Conservation (phyloP, 2,329 filamentous ascomycete genomes). For the Calonectria ilicicola region DNA sequence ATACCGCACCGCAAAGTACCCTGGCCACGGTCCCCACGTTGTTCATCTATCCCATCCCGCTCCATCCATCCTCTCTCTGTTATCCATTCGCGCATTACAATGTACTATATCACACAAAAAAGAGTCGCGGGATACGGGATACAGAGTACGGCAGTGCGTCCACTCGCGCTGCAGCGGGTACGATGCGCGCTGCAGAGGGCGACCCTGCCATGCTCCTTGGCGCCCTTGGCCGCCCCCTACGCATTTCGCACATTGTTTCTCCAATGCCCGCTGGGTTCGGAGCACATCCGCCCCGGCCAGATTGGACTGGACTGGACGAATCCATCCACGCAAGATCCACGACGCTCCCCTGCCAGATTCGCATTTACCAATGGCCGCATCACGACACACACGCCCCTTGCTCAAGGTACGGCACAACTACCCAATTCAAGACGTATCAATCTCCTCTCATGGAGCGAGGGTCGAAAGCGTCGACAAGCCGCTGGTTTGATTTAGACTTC, state of each 20-base stretch:
- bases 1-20: neutral
- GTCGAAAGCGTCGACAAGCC: neutral
- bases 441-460: neutral
- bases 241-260: neutral
- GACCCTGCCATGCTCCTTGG: neutral
- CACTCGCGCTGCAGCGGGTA: neutral
- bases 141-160: neutral
- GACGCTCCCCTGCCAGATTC: constrained; percentile 9
- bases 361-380: neutral
- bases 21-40: neutral
- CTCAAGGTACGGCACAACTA: neutral
- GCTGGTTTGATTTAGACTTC: constrained; percentile 7
- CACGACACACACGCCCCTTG: neutral
- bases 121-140: neutral
- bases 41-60: neutral
- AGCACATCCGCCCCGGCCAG: neutral
- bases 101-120: neutral
- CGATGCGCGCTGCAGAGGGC: neutral
- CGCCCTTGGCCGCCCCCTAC: neutral
- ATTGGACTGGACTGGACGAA: neutral
- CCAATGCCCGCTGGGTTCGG: constrained; percentile 3
- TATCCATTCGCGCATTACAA: neutral
- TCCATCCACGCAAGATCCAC: constrained; percentile 12
- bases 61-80: neutral
- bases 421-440: constrained; percentile 13